Evolutionary conservation across 2,329 filamentous ascomycete genomes (phyloP).

Genomic region (Phialophora tarda): DNA sequence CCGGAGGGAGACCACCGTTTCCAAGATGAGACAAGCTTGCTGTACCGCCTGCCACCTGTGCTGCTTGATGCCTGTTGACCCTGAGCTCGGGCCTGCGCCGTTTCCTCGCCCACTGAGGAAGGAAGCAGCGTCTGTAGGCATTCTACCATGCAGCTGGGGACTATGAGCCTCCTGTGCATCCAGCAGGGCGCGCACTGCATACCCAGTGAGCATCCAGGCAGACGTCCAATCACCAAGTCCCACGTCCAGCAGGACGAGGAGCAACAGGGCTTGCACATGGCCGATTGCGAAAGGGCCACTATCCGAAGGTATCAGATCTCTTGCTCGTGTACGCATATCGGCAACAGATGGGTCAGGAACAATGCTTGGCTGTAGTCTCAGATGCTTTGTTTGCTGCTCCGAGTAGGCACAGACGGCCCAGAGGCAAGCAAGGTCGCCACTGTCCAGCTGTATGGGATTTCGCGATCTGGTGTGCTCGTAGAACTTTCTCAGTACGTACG

Average conservation of each 20-base stretch:
- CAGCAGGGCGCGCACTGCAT: slow-evolving; percentile 57
- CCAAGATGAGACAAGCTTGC: slow-evolving; percentile 60
- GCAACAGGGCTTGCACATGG: slow-evolving; percentile 52
- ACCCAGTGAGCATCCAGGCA: slow-evolving; percentile 61
- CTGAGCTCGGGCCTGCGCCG: slow-evolving; percentile 6
- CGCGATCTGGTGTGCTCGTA: slow-evolving; percentile 52
- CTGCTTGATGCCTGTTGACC: slow-evolving; percentile 32
- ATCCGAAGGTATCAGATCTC: slow-evolving; percentile 46
- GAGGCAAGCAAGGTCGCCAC: slow-evolving; percentile 47
- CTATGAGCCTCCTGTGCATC: slow-evolving; percentile 39
- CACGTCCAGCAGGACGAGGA: slow-evolving; percentile 58
- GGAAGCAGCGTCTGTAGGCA: neutral
- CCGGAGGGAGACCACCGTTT: slow-evolving; percentile 58
- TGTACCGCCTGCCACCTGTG: slow-evolving; percentile 51
- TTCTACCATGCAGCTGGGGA: neutral
- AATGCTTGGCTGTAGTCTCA: neutral
- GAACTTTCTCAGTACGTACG: slow-evolving; percentile 61
- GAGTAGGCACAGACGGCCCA: slow-evolving; percentile 54
- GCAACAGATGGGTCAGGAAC: slow-evolving; percentile 7
- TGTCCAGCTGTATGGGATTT: slow-evolving; percentile 9
- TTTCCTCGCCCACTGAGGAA: neutral
- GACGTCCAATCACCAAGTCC: slow-evolving; percentile 53
- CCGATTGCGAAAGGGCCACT: slow-evolving; percentile 49
- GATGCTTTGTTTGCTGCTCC: slow-evolving; percentile 24
- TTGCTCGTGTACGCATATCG: slow-evolving; percentile 40